Percentiles rank a stretch among this genome's conserved stretches.
Conservation (phyloP, 1,139 yeast species). For the Pichia sp. region DNA sequence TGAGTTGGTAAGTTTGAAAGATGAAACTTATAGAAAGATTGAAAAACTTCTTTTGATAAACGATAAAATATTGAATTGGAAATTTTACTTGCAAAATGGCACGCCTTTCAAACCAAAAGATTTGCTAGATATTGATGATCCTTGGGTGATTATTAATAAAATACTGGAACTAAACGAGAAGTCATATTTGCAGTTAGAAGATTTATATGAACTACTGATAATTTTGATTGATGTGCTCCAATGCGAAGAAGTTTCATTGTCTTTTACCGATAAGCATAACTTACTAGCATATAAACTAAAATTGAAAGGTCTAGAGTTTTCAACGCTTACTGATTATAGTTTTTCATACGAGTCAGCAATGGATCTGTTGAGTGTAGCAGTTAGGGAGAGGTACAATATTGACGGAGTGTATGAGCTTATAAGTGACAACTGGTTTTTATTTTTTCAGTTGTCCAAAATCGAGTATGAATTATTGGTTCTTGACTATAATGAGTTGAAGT, state of each 20-base stretch:
- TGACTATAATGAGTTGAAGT: slow-evolving; percentile 8
- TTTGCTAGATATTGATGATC: slow-evolving; percentile 26
- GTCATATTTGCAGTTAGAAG: slow-evolving; percentile 42
- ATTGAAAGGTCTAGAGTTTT: slow-evolving; percentile 49
- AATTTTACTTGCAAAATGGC: slow-evolving; percentile 29
- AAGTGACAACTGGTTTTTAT: slow-evolving; percentile 46
- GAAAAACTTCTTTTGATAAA: slow-evolving; percentile 32
- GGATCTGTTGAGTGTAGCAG: slow-evolving; percentile 23
- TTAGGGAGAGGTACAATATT: slow-evolving; percentile 7
- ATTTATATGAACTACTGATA: slow-evolving; percentile 34
- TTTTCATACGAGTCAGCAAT: slow-evolving; percentile 39
- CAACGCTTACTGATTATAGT: slow-evolving; percentile 46
- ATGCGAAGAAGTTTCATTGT: background rate
- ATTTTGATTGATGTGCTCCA: slow-evolving; percentile 32
- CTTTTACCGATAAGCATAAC: slow-evolving; percentile 19
- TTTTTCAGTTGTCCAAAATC: slow-evolving; percentile 48
- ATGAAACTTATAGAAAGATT: slow-evolving; percentile 26
- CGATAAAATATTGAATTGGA: slow-evolving; percentile 28
- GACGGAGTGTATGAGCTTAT: slow-evolving; percentile 20
- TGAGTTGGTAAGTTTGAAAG: slow-evolving; percentile 29
- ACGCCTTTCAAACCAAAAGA: slow-evolving; percentile 32
- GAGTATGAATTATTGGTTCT: slow-evolving; percentile 16
- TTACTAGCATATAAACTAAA: slow-evolving; percentile 27
- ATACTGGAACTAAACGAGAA: slow-evolving; percentile 49
- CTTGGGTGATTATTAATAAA: slow-evolving; percentile 29